phyloP scores from a whole-genome alignment of 2,329 filamentous ascomycete genomes.

The Colletotrichum cordylinicola region DNA sequence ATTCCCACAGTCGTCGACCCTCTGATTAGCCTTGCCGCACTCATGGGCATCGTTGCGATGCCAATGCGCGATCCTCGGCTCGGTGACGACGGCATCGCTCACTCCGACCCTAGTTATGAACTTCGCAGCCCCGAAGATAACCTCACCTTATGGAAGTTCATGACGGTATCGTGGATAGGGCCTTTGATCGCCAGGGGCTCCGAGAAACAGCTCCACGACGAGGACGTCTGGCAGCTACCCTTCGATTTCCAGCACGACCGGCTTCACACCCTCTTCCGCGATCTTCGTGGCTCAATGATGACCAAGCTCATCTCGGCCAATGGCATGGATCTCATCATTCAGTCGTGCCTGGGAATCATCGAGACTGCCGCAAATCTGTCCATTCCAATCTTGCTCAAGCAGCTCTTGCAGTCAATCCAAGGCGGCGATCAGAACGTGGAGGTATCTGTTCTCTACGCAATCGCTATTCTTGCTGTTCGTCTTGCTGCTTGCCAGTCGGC shows the following conservation, averaged over 20 bases:
- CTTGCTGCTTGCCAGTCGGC: constrained; percentile 68
- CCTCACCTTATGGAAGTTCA: constrained; percentile 81
- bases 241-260: constrained; percentile 83
- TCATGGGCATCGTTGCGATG: constrained; percentile 61
- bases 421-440: constrained; percentile 52
- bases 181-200: constrained; percentile 73
- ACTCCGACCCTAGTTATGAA: constrained; percentile 60
- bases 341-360: constrained; percentile 67
- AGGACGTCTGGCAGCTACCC: constrained; percentile 82
- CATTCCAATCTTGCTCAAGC: constrained; percentile 73
- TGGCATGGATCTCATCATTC: constrained; percentile 76
- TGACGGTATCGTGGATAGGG: constrained; percentile 83
- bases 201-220: constrained; percentile 71
- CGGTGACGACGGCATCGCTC: constrained; percentile 62
- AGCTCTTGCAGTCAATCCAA: constrained; percentile 72
- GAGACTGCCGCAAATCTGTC: constrained; percentile 63
- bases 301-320: constrained; percentile 76
- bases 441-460: constrained; percentile 69
- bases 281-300: constrained; percentile 75
- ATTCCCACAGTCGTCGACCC: constrained; percentile 28
- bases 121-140: constrained; percentile 82
- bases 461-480: constrained; percentile 64
- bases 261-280: constrained; percentile 77
- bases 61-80: constrained; percentile 69
- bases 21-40: constrained; percentile 27